These are phyloP conservation scores for Aspergillus intermedius DNA, from an alignment of 2,329 filamentous ascomycete species.

Conservation along the genomic window DNA sequence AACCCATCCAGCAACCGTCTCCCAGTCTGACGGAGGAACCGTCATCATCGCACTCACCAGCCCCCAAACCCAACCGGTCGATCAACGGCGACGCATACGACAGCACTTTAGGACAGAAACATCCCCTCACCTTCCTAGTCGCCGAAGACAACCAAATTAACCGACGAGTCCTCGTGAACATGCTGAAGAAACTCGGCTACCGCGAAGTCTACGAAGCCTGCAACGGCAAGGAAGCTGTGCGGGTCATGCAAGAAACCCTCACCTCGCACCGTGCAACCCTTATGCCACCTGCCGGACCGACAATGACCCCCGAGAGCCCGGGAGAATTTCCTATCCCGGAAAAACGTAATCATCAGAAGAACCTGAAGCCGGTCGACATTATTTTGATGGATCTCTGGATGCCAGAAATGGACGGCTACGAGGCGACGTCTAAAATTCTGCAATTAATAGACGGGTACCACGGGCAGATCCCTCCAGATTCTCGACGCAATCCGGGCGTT, in stretches of 20 bases:
- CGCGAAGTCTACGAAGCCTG: slow-evolving; percentile 57
- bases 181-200: slow-evolving; percentile 63
- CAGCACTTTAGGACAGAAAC: slow-evolving; percentile 51
- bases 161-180: slow-evolving; percentile 58
- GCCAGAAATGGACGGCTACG: slow-evolving; percentile 66
- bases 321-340: slow-evolving; percentile 12
- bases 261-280: slow-evolving; percentile 14
- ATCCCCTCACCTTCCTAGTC: slow-evolving; percentile 61
- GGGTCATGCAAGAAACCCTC: slow-evolving; percentile 49
- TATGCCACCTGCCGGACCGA: slow-evolving; percentile 12
- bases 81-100: slow-evolving; percentile 41
- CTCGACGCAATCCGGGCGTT: background rate
- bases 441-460: slow-evolving; percentile 42
- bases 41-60: slow-evolving; percentile 6
- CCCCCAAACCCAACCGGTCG: too few relatives aligned
- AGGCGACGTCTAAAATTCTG: slow-evolving; percentile 59
- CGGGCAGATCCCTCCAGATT: slow-evolving; percentile 14
- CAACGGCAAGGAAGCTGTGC: slow-evolving; percentile 62
- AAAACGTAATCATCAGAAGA: slow-evolving; percentile 17
- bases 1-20: slow-evolving; percentile 23
- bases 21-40: slow-evolving; percentile 23
- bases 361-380: slow-evolving; percentile 49
- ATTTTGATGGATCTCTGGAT: slow-evolving; percentile 73
- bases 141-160: slow-evolving; percentile 70
- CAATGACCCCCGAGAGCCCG: slow-evolving; percentile 1